Evolutionary conservation across 768 basidiomycete species (phyloP).

Genomic region (Agrocybe chaxingu): DNA sequence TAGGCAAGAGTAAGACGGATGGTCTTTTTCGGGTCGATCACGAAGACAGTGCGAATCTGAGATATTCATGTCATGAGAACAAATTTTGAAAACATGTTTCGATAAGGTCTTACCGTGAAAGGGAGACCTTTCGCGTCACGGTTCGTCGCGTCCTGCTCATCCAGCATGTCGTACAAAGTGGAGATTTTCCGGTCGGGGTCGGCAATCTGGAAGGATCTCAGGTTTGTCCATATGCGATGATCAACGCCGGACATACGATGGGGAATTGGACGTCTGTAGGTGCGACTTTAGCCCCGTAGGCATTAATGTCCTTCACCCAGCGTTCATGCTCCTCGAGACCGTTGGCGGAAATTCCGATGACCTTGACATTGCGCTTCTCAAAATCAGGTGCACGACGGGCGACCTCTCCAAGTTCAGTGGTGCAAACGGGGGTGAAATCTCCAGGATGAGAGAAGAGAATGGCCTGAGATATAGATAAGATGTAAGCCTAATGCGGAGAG

Average conservation of each 20-base stretch:
- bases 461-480: conserved; percentile 40
- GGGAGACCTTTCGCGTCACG: conserved; percentile 84
- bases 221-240: neutral
- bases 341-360: conserved; percentile 93
- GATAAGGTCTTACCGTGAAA: conserved; percentile 64
- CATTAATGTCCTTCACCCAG: conserved; percentile 90
- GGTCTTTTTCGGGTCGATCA: conserved; percentile 95
- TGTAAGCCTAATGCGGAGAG: conserved; percentile 1
- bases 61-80: conserved; percentile 2
- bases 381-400: conserved; percentile 87
- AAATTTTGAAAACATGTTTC: conserved; percentile 2
- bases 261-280: conserved; percentile 86
- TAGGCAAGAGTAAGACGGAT: conserved; percentile 90
- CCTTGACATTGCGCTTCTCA: conserved; percentile 82
- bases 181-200: conserved; percentile 86
- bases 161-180: conserved; percentile 92
- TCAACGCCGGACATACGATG: conserved; percentile 55
- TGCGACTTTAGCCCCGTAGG: conserved; percentile 64
- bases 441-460: conserved; percentile 95
- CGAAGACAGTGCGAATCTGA: conserved; percentile 92
- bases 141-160: conserved; percentile 92
- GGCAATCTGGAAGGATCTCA: conserved; percentile 62
- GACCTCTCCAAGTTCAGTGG: conserved; percentile 96
- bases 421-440: conserved; percentile 91
- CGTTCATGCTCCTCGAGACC: conserved; percentile 76